Evolutionary conservation across 306 rosid genomes (phyloP), one percentile per base, ranked within the genome.

Genomic region (Rosa rugosa): DNA sequence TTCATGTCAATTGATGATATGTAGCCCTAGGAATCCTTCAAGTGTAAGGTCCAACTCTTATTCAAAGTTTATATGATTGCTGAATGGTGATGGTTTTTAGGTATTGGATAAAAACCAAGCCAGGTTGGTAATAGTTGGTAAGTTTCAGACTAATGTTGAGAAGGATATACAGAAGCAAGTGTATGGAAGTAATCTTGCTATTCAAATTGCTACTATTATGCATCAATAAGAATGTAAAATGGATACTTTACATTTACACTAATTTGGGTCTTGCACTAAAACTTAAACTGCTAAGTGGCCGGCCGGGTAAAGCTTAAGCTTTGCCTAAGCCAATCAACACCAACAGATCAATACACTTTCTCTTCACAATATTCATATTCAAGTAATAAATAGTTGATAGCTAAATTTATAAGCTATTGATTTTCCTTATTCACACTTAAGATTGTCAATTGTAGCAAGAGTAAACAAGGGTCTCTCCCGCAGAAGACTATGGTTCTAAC

Each of bases 331-430:
- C 56, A 36, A 82, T 44, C 51, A 74, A 74, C 72, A 63, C 65
- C 74, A 75, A 20, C 79, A 76, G 73, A 20, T 40, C 7, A 1
- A 23, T 25, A 11, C 10, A 42, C 18, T 11, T 6, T 5, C 46
- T 12, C n/a, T 13, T 40, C 25, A 4, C 9, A 27, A 40, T 9
- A 11, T 56, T 76, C 50, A 44, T 45, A 42, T 71, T 78, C 81
- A 83, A 50, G 85, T 83, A 71, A 86, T 83, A 71, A 86, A 86
- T 11, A 86, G 80, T 36, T 31, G 34, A 31, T 31, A 31, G 34
- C 34, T 31, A 31, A 31, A 31, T 31, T 31, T 31, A 31, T 31
- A 31, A 31, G 34, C 3, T 31, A 31, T 31, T 27, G 31, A 27
- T 27, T 27, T 27, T 27, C 31, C 31, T 27, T 27, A 27, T 27